These are phyloP conservation scores for Combretum micranthum DNA, from an alignment of 345 rosid species.

Conservation along the genomic window DNA sequence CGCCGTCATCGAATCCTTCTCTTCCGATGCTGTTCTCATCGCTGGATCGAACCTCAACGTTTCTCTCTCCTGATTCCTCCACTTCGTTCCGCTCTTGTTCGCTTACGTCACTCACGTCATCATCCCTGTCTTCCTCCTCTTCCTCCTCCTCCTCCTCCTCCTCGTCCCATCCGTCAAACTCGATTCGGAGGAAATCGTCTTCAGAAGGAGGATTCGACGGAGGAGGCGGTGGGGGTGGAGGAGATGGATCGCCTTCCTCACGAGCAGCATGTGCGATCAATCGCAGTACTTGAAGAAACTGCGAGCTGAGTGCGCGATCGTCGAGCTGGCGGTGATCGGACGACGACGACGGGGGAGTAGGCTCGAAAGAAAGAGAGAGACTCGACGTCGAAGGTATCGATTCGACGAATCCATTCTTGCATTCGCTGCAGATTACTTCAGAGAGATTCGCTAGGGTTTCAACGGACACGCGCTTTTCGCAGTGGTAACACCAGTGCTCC, in stretches of 20 bases:
- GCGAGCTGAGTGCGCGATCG: constrained; percentile 46
- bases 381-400: constrained; percentile 31
- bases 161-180: constrained; percentile 52
- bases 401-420: constrained; percentile 72
- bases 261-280: constrained; percentile 43
- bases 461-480: constrained; percentile 56
- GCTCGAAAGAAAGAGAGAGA: constrained; percentile 1
- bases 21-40: constrained; percentile 16
- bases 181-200: constrained; percentile 45
- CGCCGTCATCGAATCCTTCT: constrained; percentile 4
- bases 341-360: constrained; percentile 21
- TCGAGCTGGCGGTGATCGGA: constrained; percentile 39
- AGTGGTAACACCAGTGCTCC: constrained; percentile 68
- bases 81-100: constrained; percentile 11
- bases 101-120: constrained; percentile 10
- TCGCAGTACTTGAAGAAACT: constrained; percentile 60
- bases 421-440: constrained; percentile 52
- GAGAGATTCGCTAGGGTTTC: constrained; percentile 38
- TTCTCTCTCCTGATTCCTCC: constrained; percentile 16
- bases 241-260: constrained; percentile 42
- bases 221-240: constrained; percentile 33
- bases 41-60: constrained; percentile 19
- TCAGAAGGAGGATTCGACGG: constrained; percentile 34
- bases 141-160: constrained; percentile 44
- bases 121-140: constrained; percentile 26